Conservation (phyloP, 257 asterid species). For the Nicotiana attenuata region DNA sequence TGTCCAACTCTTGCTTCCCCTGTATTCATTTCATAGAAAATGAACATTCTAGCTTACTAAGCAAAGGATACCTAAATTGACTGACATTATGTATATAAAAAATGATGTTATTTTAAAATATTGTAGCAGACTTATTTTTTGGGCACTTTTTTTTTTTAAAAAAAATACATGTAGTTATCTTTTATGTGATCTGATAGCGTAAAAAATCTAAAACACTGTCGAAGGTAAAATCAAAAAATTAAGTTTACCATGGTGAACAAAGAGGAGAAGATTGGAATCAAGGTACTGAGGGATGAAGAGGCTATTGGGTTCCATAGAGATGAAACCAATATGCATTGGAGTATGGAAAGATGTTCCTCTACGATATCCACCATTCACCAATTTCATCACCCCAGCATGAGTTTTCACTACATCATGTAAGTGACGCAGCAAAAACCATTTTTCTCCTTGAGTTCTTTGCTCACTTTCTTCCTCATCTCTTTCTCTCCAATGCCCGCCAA, state of each 20-base stretch:
- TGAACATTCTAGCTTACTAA: background rate
- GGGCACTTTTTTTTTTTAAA: no score
- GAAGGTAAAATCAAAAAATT: background rate
- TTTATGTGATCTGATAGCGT: no score
- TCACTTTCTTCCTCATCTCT: background rate
- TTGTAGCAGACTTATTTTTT: no score
- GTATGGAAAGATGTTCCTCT: background rate
- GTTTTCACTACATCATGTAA: slow-evolving; percentile 51
- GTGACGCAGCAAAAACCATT: slow-evolving; percentile 47
- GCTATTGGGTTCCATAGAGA: slow-evolving; percentile 75
- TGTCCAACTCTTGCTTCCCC: no score
- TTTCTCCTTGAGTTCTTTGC: slow-evolving; percentile 23
- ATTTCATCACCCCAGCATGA: slow-evolving; percentile 64
- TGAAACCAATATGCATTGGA: slow-evolving; percentile 67
- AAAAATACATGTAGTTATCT: no score
- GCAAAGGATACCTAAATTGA: no score
- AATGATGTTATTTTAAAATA: no score
- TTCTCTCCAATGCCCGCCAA: slow-evolving; percentile 9
- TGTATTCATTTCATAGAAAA: no score
- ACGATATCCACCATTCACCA: slow-evolving; percentile 36
- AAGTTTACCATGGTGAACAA: slow-evolving; percentile 27
- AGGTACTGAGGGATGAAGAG: slow-evolving; percentile 90
- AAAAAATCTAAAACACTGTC: no score
- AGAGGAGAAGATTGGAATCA: slow-evolving; percentile 71
- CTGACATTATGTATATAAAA: no score